phyloP scores from a whole-genome alignment of 495 filamentous ascomycete genomes.

The Hypoxylon perforatum region DNA sequence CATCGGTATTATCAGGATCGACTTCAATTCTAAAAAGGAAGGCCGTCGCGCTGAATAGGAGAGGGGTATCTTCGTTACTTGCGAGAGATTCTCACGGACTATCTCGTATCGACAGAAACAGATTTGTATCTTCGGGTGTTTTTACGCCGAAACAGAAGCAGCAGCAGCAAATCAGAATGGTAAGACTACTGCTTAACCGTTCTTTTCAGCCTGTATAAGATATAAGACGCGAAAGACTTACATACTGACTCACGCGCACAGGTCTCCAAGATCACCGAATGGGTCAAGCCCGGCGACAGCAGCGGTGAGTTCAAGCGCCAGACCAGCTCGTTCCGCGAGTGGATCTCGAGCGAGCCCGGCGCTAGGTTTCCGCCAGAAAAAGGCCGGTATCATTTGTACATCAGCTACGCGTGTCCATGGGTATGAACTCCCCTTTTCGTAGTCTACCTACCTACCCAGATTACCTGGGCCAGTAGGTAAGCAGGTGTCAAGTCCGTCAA shows the following conservation, averaged over 20 bases:
- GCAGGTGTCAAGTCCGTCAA: too few species aligned
- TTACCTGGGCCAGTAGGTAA: too few species aligned
- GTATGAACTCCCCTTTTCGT: slow-evolving; percentile 39
- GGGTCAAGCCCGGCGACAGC: slow-evolving; percentile 78
- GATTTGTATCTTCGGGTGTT: neutral
- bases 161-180: slow-evolving; percentile 32
- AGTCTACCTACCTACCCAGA: too few species aligned
- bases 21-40: neutral
- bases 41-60: neutral
- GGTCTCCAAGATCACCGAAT: slow-evolving; percentile 76
- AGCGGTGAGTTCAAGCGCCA: slow-evolving; percentile 91
- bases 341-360: slow-evolving; percentile 68
- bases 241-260: slow-evolving; percentile 12
- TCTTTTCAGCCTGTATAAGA: too few species aligned
- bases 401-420: slow-evolving; percentile 83
- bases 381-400: slow-evolving; percentile 82
- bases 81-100: neutral
- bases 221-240: neutral
- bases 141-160: slow-evolving; percentile 1
- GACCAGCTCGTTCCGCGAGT: slow-evolving; percentile 75
- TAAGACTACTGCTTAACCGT: neutral
- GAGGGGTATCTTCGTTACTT: neutral
- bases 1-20: slow-evolving; percentile 2
- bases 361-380: slow-evolving; percentile 78
- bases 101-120: neutral